Percentiles rank a stretch among this genome's conserved stretches.
These are phyloP conservation scores for Plasmodium berghei DNA, from an alignment of 169 alveolate species.

Conservation along the genomic window DNA sequence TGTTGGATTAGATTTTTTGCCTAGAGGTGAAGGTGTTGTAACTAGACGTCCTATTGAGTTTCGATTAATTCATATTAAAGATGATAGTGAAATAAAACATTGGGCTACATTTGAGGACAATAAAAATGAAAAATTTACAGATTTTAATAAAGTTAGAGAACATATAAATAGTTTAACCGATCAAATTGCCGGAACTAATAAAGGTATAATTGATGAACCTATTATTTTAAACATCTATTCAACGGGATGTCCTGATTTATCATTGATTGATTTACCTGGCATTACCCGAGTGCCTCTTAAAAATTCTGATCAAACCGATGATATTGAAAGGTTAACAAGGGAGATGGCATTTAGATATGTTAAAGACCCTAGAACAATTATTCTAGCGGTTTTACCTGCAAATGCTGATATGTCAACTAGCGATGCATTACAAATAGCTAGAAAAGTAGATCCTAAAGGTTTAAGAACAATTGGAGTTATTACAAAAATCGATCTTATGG, in stretches of 20 bases:
- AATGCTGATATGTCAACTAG: constrained; percentile 98
- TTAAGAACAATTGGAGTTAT: constrained; percentile 96
- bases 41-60: constrained; percentile 99
- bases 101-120: constrained; percentile 86
- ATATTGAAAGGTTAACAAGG: constrained; percentile 95
- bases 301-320: constrained; percentile 96
- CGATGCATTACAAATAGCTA: constrained; percentile 97
- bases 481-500: constrained; percentile 98
- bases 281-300: constrained; percentile 97
- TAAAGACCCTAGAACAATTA: constrained; percentile 96
- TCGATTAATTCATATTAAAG: constrained; percentile 92
- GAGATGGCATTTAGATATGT: constrained; percentile 95
- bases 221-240: constrained; percentile 96
- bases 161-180: constrained; percentile 93
- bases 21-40: constrained; percentile 98
- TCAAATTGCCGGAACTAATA: constrained; percentile 92
- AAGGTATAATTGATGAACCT: constrained; percentile 97
- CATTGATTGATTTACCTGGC: constrained; percentile 99
- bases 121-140: constrained; percentile 86
- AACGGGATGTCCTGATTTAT: constrained; percentile 96
- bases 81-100: constrained; percentile 81
- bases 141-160: constrained; percentile 93
- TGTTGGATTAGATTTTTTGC: constrained; percentile 98
- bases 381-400: constrained; percentile 97
- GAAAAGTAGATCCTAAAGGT: constrained; percentile 97